A percentile compares a stretch with the other conserved stretches of the same genome.
phyloP scores from a whole-genome alignment of 305 asterid species.

The Fraxinus ornus region DNA sequence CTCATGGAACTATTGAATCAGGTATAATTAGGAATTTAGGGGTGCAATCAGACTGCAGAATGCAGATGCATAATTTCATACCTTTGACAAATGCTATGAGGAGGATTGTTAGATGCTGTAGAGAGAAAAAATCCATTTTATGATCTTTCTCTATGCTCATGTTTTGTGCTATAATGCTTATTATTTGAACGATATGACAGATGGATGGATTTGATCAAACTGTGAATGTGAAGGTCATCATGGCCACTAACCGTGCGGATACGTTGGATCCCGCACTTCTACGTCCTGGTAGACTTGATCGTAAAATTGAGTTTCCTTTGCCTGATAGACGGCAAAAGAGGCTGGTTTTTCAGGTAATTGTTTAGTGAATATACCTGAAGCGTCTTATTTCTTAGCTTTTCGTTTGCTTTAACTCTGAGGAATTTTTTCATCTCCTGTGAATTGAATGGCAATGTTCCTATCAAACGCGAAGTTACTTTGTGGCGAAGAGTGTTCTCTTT shows the following conservation, averaged over 20 bases:
- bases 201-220: constrained; percentile 96
- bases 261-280: constrained; percentile 92
- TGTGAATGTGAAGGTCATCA: constrained; percentile 85
- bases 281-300: constrained; percentile 95
- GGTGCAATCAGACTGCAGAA: background rate
- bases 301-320: constrained; percentile 89
- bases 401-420: background rate
- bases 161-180: background rate
- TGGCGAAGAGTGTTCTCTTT: background rate
- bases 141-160: background rate
- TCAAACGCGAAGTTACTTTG: background rate
- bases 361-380: background rate
- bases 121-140: background rate
- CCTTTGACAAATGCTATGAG: background rate
- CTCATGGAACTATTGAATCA: constrained; percentile 82
- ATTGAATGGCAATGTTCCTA: background rate
- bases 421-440: background rate
- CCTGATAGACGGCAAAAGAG: constrained; percentile 94
- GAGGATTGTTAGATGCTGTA: background rate
- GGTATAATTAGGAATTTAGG: constrained; percentile 27
- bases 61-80: background rate
- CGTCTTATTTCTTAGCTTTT: background rate
- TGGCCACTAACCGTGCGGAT: constrained; percentile 92
- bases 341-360: constrained; percentile 70
- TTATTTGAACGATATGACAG: constrained; percentile 29